Percentiles rank a stretch among this genome's conserved stretches.
Conservation (phyloP, 2,329 filamentous ascomycete species). For the Calonectria multiphialidica region DNA sequence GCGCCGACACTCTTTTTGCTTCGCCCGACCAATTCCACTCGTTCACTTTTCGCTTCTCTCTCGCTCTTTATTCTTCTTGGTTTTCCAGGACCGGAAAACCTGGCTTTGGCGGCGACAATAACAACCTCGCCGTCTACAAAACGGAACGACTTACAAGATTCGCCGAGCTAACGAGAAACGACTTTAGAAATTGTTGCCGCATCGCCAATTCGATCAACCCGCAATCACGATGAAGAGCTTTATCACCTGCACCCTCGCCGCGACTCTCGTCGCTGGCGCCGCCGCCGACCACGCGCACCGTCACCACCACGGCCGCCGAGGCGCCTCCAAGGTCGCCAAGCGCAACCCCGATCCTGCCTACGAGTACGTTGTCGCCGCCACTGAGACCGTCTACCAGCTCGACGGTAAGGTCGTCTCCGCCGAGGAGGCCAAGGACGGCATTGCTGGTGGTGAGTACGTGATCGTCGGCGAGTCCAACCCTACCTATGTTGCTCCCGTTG, state of each 20-base stretch:
- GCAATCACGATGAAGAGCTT: slow-evolving; percentile 61
- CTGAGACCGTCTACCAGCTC: slow-evolving; percentile 78
- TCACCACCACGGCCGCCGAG: slow-evolving; percentile 71
- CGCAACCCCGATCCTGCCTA: slow-evolving; percentile 59
- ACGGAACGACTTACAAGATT: slow-evolving; percentile 15
- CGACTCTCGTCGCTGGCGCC: slow-evolving; percentile 63
- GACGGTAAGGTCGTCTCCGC: slow-evolving; percentile 72
- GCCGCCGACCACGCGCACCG: slow-evolving; percentile 72
- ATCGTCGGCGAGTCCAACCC: slow-evolving; percentile 71
- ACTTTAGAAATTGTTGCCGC: slow-evolving; percentile 31
- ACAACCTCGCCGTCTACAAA: neutral
- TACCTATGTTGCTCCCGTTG: slow-evolving; percentile 61
- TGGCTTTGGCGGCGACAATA: neutral
- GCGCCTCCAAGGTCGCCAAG: slow-evolving; percentile 62
- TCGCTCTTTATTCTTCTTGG: neutral
- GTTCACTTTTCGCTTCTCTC: slow-evolving; percentile 4
- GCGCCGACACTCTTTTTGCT: neutral
- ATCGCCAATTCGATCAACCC: slow-evolving; percentile 28
- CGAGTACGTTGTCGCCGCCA: slow-evolving; percentile 70
- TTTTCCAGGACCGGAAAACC: neutral
- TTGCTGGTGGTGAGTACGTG: slow-evolving; percentile 78
- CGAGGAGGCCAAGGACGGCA: slow-evolving; percentile 76
- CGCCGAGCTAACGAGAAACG: slow-evolving; percentile 31
- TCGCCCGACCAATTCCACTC: slow-evolving; percentile 1
- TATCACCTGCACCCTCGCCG: slow-evolving; percentile 63